Conservation (phyloP, 345 rosid genomes). For the Acer negundo region DNA sequence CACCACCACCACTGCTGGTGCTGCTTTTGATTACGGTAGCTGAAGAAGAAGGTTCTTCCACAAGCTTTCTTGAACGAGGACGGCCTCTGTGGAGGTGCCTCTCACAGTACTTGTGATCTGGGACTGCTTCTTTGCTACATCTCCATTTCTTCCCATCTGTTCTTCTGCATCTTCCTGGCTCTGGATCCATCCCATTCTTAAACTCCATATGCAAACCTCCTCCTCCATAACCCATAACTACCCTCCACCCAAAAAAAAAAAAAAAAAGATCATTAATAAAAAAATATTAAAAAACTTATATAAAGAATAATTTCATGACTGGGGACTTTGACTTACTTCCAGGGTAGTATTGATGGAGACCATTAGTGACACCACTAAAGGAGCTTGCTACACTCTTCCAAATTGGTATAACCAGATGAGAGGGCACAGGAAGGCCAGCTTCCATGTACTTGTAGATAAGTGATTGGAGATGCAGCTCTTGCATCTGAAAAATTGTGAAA, state of each 20-base stretch:
- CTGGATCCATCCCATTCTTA: conserved; percentile 38
- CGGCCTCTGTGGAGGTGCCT: conserved; percentile 55
- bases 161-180: conserved; percentile 59
- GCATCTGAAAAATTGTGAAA: conserved; percentile 47
- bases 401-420: conserved; percentile 43
- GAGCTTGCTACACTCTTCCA: conserved; percentile 44
- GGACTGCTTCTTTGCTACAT: conserved; percentile 50
- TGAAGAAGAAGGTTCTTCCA: conserved; percentile 38
- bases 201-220: conserved; percentile 28
- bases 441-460: conserved; percentile 45
- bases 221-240: conserved; percentile 27
- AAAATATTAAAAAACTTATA: no score
- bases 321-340: conserved; percentile 30
- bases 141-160: conserved; percentile 71
- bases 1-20: background rate
- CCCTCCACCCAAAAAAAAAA: background rate
- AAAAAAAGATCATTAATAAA: no score
- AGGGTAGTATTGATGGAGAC: conserved; percentile 36
- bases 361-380: background rate
- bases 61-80: conserved; percentile 57
- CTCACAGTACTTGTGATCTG: conserved; percentile 52
- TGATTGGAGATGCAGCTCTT: conserved; percentile 51
- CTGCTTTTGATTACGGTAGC: background rate
- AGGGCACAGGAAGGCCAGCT: conserved; percentile 46
- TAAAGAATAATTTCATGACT: no score